Conservation (phyloP, 225 moss, liverwort and hornwort genomes). For the Marchantia paleacea region DNA sequence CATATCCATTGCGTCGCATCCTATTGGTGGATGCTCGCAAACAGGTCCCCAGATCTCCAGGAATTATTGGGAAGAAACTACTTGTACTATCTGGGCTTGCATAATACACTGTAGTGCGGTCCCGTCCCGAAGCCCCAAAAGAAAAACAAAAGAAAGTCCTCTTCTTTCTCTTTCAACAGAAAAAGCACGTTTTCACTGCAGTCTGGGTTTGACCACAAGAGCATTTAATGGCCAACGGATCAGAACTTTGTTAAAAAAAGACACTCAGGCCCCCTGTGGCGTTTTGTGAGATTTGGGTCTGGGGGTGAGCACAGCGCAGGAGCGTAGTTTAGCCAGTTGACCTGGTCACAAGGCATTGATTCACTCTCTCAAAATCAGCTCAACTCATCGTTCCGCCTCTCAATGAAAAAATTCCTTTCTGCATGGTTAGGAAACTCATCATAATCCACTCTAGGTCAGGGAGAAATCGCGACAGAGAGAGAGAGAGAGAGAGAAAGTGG, state of each 20-base stretch:
- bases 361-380: constrained; percentile 1
- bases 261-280: background rate
- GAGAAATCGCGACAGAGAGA: background rate
- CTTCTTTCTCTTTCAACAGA: background rate
- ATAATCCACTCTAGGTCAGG: background rate
- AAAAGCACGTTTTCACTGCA: background rate
- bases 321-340: background rate
- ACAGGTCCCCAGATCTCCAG: background rate
- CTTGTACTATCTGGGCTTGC: background rate
- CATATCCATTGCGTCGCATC: background rate
- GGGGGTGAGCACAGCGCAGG: background rate
- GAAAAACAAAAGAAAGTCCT: background rate
- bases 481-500: background rate
- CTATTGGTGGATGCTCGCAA: background rate
- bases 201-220: background rate
- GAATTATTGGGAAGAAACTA: constrained; percentile 3
- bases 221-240: background rate
- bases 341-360: background rate
- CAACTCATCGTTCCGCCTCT: background rate
- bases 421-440: background rate
- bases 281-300: background rate
- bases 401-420: background rate
- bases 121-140: background rate
- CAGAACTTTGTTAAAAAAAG: background rate
- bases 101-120: background rate